These are phyloP conservation scores for Rhodamnia rubescens DNA, from an alignment of 345 rosid genomes.

Conservation along the genomic window DNA sequence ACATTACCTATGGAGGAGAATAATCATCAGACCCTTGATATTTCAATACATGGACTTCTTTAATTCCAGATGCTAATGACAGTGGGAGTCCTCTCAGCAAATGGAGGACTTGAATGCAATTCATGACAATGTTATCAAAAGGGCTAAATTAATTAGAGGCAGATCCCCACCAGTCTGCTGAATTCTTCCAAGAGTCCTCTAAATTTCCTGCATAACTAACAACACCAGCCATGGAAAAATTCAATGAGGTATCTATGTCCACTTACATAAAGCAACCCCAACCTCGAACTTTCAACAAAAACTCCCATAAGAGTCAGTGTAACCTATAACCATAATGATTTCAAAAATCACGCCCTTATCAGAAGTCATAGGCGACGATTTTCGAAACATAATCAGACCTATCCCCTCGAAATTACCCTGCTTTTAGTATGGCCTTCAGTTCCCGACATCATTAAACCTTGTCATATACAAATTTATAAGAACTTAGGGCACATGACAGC, in stretches of 20 bases:
- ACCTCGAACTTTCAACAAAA: neutral
- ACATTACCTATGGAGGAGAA: neutral
- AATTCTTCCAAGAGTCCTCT: neutral
- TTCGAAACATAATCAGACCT: neutral
- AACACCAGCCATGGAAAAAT: neutral
- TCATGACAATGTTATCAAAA: neutral
- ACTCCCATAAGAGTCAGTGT: neutral
- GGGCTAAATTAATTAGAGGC: neutral
- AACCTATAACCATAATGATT: neutral
- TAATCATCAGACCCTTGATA: neutral
- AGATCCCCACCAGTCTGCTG: neutral
- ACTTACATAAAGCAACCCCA: neutral
- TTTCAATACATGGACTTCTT: neutral
- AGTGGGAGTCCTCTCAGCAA: neutral
- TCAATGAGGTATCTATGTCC: neutral
- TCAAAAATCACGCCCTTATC: neutral
- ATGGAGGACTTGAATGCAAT: neutral
- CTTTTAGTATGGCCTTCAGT: neutral
- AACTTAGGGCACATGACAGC: neutral
- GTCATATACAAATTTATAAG: neutral
- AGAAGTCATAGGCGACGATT: neutral
- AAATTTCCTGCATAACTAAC: neutral
- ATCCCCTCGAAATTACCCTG: neutral
- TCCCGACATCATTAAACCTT: neutral
- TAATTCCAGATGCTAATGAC: neutral